These are phyloP conservation scores for Nevesoporus exiguus DNA, from an alignment of 768 basidiomycete species.

Conservation along the genomic window DNA sequence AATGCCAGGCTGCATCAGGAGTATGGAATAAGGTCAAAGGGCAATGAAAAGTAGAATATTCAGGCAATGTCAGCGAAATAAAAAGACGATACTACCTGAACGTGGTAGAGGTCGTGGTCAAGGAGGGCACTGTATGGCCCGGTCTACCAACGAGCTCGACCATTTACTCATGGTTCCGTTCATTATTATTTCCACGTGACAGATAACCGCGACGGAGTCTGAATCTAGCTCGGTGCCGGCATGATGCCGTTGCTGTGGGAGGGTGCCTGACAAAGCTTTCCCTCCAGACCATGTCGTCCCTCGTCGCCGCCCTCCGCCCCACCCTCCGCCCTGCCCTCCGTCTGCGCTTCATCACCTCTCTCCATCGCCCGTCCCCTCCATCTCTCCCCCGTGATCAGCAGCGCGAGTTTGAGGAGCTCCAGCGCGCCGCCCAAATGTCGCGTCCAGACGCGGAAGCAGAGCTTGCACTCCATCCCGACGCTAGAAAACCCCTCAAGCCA, in stretches of 20 bases:
- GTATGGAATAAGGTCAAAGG: not conserved
- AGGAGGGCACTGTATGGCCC: not conserved
- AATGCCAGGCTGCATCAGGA: conserved; percentile 18
- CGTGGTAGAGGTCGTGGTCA: too few species aligned
- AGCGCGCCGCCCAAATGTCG: conserved; percentile 50
- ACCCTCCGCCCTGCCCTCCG: not conserved
- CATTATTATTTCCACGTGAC: conserved; percentile 7
- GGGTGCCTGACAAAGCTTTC: not conserved
- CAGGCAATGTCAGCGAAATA: not conserved
- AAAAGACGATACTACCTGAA: not conserved
- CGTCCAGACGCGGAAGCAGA: conserved; percentile 37
- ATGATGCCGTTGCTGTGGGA: too few species aligned
- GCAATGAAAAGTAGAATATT: too few species aligned
- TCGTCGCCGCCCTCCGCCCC: not conserved
- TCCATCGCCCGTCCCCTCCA: conserved; percentile 67
- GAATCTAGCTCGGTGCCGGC: not conserved
- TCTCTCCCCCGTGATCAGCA: conserved; percentile 74
- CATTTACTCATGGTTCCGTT: conserved; percentile 1
- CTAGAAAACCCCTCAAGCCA: conserved; percentile 50
- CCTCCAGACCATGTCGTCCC: not conserved
- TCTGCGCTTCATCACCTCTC: conserved; percentile 26
- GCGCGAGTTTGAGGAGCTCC: conserved; percentile 83
- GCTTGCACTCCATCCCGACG: conserved; percentile 66
- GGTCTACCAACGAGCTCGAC: not conserved
- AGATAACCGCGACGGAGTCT: not conserved